phyloP scores from a whole-genome alignment of 345 rosid genomes.

The Noccaea caerulescens region DNA sequence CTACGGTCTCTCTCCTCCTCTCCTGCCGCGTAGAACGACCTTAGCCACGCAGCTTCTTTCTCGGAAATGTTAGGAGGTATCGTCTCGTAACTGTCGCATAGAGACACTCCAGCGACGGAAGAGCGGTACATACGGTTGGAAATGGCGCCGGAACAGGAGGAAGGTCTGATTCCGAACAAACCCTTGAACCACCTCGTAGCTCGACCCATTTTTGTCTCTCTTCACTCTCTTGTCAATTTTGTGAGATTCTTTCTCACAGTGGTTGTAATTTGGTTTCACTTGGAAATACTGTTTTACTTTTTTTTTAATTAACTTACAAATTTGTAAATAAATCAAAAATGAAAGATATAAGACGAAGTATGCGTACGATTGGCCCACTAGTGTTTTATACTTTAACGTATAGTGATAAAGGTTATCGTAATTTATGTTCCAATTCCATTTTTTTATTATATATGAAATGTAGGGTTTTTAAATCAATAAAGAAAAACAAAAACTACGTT shows the following conservation, averaged over 20 bases:
- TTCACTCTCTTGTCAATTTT: conserved; percentile 22
- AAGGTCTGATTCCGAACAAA: conserved; percentile 67
- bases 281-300: neutral
- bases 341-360: conserved; percentile 25
- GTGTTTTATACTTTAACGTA: conserved; percentile 10
- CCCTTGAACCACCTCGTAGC: conserved; percentile 78
- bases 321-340: neutral
- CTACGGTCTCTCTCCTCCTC: conserved; percentile 63
- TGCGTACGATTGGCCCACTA: conserved; percentile 21
- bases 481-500: too few relatives aligned
- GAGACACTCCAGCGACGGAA: conserved; percentile 19
- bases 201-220: conserved; percentile 59
- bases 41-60: conserved; percentile 61
- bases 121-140: conserved; percentile 37
- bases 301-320: neutral
- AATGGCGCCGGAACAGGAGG: conserved; percentile 39
- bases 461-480: too few relatives aligned
- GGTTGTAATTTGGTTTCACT: conserved; percentile 20
- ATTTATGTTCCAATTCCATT: neutral
- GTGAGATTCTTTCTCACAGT: conserved; percentile 27
- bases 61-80: conserved; percentile 55
- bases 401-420: conserved; percentile 23
- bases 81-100: conserved; percentile 46
- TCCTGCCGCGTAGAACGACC: conserved; percentile 48
- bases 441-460: neutral